Conservation (phyloP, 2,329 filamentous ascomycete genomes). For the Aspergillus vadensis region DNA sequence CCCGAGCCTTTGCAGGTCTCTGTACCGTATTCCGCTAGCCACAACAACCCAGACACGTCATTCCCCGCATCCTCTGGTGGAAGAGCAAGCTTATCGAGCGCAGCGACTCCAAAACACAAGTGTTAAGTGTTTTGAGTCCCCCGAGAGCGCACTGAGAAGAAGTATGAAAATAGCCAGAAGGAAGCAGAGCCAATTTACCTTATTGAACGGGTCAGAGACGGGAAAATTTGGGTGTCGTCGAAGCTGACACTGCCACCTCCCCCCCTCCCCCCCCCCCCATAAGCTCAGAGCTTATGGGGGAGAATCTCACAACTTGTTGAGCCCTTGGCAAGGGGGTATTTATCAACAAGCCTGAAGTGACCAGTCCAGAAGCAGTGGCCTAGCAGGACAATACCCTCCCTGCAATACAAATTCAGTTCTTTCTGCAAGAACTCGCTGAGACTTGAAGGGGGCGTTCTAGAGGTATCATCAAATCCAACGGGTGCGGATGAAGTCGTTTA, state of each 20-base stretch:
- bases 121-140: neutral
- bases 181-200: neutral
- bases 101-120: neutral
- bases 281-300: slow-evolving; percentile 57
- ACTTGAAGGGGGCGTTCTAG: slow-evolving; percentile 66
- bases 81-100: slow-evolving; percentile 10
- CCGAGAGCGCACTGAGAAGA: neutral
- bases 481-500: neutral
- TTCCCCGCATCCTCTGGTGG: slow-evolving; percentile 9
- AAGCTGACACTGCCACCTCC: slow-evolving; percentile 60
- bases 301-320: slow-evolving; percentile 57
- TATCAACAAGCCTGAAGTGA: slow-evolving; percentile 65
- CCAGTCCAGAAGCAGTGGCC: slow-evolving; percentile 59
- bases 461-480: slow-evolving; percentile 43
- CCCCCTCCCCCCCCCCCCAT: slow-evolving; percentile 19
- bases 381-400: slow-evolving; percentile 62
- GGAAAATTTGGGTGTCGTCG: neutral
- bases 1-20: slow-evolving; percentile 34
- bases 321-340: slow-evolving; percentile 63
- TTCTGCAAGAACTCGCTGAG: slow-evolving; percentile 58
- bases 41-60: slow-evolving; percentile 17
- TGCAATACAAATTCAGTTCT: slow-evolving; percentile 60
- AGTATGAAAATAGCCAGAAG: neutral
- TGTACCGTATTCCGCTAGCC: slow-evolving; percentile 17
- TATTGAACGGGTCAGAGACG: neutral